Evolutionary conservation across 78 protist genomes (phyloP).

Genomic region (Planoprotostelium fungivorum): DNA sequence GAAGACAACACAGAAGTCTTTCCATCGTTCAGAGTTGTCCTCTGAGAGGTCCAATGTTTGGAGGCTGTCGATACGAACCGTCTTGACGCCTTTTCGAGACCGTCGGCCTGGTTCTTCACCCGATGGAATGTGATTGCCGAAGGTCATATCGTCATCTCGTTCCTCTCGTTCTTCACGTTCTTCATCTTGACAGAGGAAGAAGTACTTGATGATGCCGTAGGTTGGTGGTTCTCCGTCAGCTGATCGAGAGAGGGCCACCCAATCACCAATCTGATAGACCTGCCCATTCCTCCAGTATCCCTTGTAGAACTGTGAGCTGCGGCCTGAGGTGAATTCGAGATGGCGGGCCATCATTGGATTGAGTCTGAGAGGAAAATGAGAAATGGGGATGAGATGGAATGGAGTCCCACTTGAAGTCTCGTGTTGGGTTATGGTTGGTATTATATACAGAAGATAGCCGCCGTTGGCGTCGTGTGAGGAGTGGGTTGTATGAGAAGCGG

Average conservation of each 20-base stretch:
- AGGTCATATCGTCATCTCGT: not conserved
- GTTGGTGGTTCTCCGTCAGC: not conserved
- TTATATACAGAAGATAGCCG: too few species aligned
- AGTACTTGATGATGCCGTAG: not conserved
- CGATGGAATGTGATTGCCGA: not conserved
- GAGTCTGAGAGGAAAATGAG: too few species aligned
- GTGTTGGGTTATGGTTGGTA: too few species aligned
- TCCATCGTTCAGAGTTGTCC: not conserved
- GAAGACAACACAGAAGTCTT: not conserved
- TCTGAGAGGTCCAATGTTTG: not conserved
- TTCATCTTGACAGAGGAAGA: not conserved
- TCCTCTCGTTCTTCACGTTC: not conserved
- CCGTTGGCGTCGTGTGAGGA: too few species aligned
- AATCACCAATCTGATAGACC: not conserved
- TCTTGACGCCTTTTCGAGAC: not conserved
- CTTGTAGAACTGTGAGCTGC: not conserved
- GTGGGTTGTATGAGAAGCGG: too few species aligned
- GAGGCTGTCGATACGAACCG: not conserved
- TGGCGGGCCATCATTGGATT: not conserved
- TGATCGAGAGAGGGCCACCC: not conserved
- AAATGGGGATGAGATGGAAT: too few species aligned
- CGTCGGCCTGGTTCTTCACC: not conserved
- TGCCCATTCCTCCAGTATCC: not conserved
- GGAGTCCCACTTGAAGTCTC: too few species aligned
- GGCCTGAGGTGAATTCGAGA: too few species aligned